These are phyloP conservation scores for Coemansia sp. DNA, from an alignment of 192 early-diverging fungal genomes.

Conservation along the genomic window DNA sequence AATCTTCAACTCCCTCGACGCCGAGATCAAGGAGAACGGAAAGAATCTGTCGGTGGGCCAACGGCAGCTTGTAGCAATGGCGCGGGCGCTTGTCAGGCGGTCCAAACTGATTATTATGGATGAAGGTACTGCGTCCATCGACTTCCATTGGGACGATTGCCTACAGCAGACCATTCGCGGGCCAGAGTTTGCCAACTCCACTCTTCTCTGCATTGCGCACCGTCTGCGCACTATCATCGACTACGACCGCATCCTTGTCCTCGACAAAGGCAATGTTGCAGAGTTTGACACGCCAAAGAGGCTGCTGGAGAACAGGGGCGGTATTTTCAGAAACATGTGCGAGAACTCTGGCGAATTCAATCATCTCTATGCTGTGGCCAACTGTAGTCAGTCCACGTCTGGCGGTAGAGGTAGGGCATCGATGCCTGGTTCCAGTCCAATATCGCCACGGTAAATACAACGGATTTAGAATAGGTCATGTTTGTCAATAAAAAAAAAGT, in stretches of 20 bases:
- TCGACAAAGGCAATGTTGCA: constrained; percentile 66
- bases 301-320: constrained; percentile 55
- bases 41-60: constrained; percentile 80
- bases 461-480: too few species aligned
- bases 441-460: too few species aligned
- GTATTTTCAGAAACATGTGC: constrained; percentile 71
- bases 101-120: constrained; percentile 69
- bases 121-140: constrained; percentile 76
- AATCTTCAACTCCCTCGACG: constrained; percentile 28
- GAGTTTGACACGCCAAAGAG: constrained; percentile 68
- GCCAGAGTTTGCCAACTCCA: constrained; percentile 60
- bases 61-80: constrained; percentile 78
- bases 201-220: constrained; percentile 72
- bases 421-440: too few species aligned
- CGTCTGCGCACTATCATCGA: constrained; percentile 73
- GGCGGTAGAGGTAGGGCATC: not conserved
- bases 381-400: not conserved
- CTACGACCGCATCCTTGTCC: constrained; percentile 74
- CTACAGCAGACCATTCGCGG: constrained; percentile 70
- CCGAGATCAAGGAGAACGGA: constrained; percentile 58
- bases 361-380: constrained; percentile 46
- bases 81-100: constrained; percentile 73
- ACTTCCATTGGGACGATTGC: constrained; percentile 76
- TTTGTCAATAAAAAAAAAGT: too few species aligned
- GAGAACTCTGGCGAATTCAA: constrained; percentile 75